A percentile compares a stretch with the other conserved stretches of the same genome.
phyloP scores from a whole-genome alignment of 169 alveolate species.

The Babesia microti region DNA sequence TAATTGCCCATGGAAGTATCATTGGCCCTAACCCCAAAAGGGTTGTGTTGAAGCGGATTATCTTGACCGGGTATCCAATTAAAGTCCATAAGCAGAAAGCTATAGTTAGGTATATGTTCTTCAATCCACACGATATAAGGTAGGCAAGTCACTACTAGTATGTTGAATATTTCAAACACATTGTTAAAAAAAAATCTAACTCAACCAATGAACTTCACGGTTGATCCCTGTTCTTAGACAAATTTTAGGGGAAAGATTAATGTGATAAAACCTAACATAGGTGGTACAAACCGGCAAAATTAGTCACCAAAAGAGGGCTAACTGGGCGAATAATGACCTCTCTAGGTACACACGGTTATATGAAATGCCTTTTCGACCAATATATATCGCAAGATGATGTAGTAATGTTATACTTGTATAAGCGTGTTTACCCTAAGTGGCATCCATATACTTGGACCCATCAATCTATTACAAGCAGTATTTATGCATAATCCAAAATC shows the following conservation, averaged over 20 bases:
- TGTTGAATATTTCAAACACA: background rate
- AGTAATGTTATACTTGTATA: slow-evolving; percentile 81
- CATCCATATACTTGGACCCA: slow-evolving; percentile 57
- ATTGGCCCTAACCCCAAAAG: slow-evolving; percentile 82
- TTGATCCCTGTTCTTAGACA: too few species aligned
- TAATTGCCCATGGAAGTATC: slow-evolving; percentile 77
- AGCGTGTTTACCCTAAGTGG: slow-evolving; percentile 87
- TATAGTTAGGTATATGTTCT: slow-evolving; percentile 94
- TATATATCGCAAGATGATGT: slow-evolving; percentile 88
- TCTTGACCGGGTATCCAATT: slow-evolving; percentile 92
- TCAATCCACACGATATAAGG: slow-evolving; percentile 88
- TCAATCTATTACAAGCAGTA: background rate
- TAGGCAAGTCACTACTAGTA: slow-evolving; percentile 27
- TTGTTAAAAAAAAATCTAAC: too few species aligned
- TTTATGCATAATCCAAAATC: background rate
- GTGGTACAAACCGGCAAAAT: slow-evolving; percentile 92
- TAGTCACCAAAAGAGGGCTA: slow-evolving; percentile 90
- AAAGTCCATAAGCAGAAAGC: slow-evolving; percentile 89
- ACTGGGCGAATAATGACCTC: slow-evolving; percentile 93
- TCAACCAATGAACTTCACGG: too few species aligned
- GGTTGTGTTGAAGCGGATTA: slow-evolving; percentile 87
- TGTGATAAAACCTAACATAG: slow-evolving; percentile 24
- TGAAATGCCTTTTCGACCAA: slow-evolving; percentile 94
- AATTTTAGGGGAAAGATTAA: too few species aligned
- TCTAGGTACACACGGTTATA: slow-evolving; percentile 98